These are phyloP conservation scores for Astrothelium macrocarpum DNA, from an alignment of 495 filamentous ascomycete genomes.

Conservation along the genomic window DNA sequence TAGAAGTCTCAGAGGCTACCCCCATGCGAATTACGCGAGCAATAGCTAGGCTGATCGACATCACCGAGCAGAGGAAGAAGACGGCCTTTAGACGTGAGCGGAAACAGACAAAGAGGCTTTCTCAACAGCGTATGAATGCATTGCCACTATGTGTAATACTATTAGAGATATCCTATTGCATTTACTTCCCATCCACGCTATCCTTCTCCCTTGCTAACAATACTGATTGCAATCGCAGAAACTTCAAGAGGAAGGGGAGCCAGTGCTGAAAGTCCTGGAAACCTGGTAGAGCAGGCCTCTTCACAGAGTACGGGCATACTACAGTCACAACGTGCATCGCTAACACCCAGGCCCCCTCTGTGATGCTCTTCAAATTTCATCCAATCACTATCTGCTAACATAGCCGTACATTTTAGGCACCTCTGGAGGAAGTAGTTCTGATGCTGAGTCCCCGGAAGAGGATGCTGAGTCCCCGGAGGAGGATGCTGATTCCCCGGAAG, in stretches of 20 bases:
- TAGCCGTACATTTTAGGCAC: neutral
- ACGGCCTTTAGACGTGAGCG: neutral
- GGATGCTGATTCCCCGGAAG: neutral
- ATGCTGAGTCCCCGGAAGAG: neutral
- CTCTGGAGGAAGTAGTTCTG: neutral
- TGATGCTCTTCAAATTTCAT: neutral
- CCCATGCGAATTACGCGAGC: neutral
- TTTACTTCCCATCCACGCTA: neutral
- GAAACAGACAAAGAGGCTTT: neutral
- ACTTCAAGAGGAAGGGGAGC: neutral
- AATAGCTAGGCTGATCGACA: neutral
- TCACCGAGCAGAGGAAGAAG: neutral
- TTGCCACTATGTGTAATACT: neutral
- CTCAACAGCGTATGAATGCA: neutral
- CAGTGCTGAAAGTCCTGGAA: neutral
- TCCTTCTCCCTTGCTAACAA: neutral
- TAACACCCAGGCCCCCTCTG: neutral
- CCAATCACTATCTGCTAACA: neutral
- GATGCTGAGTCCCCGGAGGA: neutral
- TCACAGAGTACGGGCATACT: neutral
- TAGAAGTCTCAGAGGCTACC: neutral
- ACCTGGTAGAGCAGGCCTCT: neutral
- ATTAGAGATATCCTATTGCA: neutral
- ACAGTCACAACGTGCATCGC: neutral
- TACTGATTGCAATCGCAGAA: neutral